Conservation (phyloP, 768 basidiomycete species). For the Suillus occidentalis region DNA sequence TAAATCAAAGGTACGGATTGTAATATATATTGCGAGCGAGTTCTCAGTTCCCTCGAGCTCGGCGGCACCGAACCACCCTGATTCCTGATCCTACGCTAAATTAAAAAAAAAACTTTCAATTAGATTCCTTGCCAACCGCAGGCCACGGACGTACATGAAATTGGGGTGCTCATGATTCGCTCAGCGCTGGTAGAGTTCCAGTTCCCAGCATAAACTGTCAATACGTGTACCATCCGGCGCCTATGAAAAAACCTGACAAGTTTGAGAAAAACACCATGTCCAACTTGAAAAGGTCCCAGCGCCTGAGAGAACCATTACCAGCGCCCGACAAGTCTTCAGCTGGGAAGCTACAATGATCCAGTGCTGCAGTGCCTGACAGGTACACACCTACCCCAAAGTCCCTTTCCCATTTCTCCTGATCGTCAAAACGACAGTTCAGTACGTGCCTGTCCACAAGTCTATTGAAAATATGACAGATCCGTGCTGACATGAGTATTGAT, state of each 20-base stretch:
- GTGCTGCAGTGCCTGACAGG: neutral
- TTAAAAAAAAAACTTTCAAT: neutral
- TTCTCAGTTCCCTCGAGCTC: neutral
- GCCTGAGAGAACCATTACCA: no score
- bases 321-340: no score
- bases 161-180: neutral
- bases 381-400: neutral
- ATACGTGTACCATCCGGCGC: neutral
- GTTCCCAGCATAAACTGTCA: no score
- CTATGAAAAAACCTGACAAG: neutral
- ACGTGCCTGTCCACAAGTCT: neutral
- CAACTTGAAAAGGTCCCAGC: neutral
- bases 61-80: conserved; percentile 2
- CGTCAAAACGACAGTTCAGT: neutral
- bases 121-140: neutral
- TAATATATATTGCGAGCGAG: no score
- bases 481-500: no score
- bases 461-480: neutral
- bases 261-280: neutral
- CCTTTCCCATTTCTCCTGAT: neutral
- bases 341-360: neutral
- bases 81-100: no score
- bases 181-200: no score
- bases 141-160: no score
- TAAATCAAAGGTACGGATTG: no score